A percentile compares a stretch with the other conserved stretches of the same genome.
phyloP scores from a whole-genome alignment of 352 stramenopile genomes.

The Phytophthora sp. region DNA sequence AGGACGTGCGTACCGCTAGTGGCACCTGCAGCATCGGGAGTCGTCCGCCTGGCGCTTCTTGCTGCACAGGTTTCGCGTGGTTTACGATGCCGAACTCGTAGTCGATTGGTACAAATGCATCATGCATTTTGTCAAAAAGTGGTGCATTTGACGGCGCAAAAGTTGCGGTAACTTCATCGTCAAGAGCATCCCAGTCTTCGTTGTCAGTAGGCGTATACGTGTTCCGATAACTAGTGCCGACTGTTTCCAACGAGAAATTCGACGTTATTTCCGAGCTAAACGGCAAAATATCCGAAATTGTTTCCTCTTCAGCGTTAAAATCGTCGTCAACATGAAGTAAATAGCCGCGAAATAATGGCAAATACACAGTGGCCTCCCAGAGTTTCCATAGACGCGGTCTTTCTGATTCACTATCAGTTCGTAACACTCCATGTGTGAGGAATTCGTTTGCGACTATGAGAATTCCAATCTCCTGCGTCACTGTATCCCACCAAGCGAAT shows the following conservation, averaged over 20 bases:
- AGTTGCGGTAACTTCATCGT: slow-evolving; percentile 35
- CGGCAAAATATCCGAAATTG: slow-evolving; percentile 24
- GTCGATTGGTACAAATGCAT: slow-evolving; percentile 54
- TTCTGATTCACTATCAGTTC: not conserved
- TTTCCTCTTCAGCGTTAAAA: slow-evolving; percentile 8
- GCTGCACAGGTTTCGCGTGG: slow-evolving; percentile 28
- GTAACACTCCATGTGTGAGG: slow-evolving; percentile 55
- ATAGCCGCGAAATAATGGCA: slow-evolving; percentile 64
- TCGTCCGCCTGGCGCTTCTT: slow-evolving; percentile 6
- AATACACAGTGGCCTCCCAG: slow-evolving; percentile 65
- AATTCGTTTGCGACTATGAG: slow-evolving; percentile 60
- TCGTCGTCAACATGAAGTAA: slow-evolving; percentile 44
- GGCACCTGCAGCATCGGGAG: slow-evolving; percentile 27
- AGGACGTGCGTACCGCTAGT: slow-evolving; percentile 17
- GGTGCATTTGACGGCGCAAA: slow-evolving; percentile 37
- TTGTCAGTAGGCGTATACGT: slow-evolving; percentile 23
- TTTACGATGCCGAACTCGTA: slow-evolving; percentile 47
- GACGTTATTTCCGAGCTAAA: slow-evolving; percentile 43
- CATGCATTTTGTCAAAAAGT: slow-evolving; percentile 53
- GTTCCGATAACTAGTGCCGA: slow-evolving; percentile 67
- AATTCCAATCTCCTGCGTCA: slow-evolving; percentile 58
- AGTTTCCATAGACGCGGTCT: slow-evolving; percentile 41
- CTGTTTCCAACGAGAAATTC: slow-evolving; percentile 69
- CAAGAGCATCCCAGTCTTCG: slow-evolving; percentile 27
- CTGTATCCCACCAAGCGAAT: slow-evolving; percentile 70